Conservation (phyloP, 768 basidiomycete genomes). For the Rhodotorula graminis region DNA sequence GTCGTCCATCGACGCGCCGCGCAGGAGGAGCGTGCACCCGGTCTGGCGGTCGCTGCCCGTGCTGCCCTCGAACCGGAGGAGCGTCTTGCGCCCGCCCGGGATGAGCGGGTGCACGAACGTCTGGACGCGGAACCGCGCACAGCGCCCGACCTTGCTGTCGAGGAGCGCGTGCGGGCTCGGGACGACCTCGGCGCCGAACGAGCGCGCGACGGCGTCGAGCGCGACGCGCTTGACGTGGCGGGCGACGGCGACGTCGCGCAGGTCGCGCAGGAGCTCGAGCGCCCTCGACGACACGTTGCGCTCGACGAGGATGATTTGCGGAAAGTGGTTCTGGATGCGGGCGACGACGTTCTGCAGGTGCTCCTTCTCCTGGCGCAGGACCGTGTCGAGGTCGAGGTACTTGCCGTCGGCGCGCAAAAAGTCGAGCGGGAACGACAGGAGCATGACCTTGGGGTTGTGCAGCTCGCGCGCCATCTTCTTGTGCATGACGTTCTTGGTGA, state of each 20-base stretch:
- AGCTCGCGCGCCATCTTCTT: slow-evolving; percentile 83
- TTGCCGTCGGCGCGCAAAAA: slow-evolving; percentile 66
- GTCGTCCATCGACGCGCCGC: slow-evolving; percentile 77
- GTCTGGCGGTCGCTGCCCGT: slow-evolving; percentile 78
- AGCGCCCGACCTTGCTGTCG: slow-evolving; percentile 55
- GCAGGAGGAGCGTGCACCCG: slow-evolving; percentile 87
- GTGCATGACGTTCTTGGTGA: slow-evolving; percentile 96
- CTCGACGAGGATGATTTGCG: slow-evolving; percentile 87
- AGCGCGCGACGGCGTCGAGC: slow-evolving; percentile 78
- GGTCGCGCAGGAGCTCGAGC: slow-evolving; percentile 68
- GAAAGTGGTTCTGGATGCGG: slow-evolving; percentile 83
- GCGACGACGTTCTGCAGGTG: slow-evolving; percentile 80
- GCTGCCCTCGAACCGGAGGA: slow-evolving; percentile 90
- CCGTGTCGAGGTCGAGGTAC: slow-evolving; percentile 85
- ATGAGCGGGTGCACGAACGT: slow-evolving; percentile 92
- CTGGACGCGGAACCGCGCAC: slow-evolving; percentile 75
- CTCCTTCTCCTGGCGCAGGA: slow-evolving; percentile 86
- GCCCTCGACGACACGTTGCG: slow-evolving; percentile 85
- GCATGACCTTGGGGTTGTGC: slow-evolving; percentile 86
- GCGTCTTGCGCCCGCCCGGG: slow-evolving; percentile 88
- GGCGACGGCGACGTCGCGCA: slow-evolving; percentile 83
- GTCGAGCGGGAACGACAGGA: slow-evolving; percentile 67
- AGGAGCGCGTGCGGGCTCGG: slow-evolving; percentile 49
- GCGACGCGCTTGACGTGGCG: slow-evolving; percentile 82
- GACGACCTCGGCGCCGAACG: slow-evolving; percentile 91